Percentiles rank a stretch among this genome's conserved stretches.
Evolutionary conservation across 129 eudicot genomes (phyloP).

Genomic region (Ambrosia trifida): DNA sequence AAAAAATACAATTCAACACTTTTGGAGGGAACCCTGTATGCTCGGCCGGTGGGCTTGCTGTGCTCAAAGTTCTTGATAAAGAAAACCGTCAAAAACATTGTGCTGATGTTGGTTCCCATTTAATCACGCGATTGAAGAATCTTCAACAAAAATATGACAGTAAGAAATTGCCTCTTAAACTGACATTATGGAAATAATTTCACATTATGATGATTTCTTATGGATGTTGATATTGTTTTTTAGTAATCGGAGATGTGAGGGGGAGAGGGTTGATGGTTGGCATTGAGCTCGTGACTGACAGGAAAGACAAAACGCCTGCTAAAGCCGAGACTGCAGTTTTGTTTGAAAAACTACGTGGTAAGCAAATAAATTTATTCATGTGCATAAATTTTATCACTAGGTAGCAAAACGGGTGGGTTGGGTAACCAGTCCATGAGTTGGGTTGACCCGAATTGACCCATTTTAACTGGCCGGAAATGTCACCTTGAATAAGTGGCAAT

Average conservation of each 20-base stretch:
- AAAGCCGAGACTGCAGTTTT: conserved; percentile 86
- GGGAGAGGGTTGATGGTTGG: conserved; percentile 99
- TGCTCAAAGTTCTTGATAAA: conserved; percentile 81
- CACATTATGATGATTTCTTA: not conserved
- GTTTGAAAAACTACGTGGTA: conserved; percentile 87
- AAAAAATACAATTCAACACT: conserved; percentile 93
- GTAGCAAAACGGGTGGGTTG: not conserved
- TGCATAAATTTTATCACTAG: not conserved
- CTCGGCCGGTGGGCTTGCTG: conserved; percentile 98
- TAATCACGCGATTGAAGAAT: conserved; percentile 63
- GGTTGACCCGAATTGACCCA: not conserved
- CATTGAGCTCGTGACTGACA: conserved; percentile 85
- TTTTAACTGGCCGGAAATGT: not conserved
- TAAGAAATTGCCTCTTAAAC: conserved; percentile 32
- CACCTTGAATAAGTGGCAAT: not conserved
- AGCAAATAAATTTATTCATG: not conserved
- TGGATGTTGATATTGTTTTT: not conserved
- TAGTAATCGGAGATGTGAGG: conserved; percentile 96
- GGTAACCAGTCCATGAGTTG: not conserved
- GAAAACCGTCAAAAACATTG: conserved; percentile 90
- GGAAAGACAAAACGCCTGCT: conserved; percentile 86
- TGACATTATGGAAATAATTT: not conserved
- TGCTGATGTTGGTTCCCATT: conserved; percentile 86
- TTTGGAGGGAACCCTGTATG: conserved; percentile 99
- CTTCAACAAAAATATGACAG: conserved; percentile 80